phyloP scores from a whole-genome alignment of 140 eudicot genomes.

The Ambrosia hybrid region DNA sequence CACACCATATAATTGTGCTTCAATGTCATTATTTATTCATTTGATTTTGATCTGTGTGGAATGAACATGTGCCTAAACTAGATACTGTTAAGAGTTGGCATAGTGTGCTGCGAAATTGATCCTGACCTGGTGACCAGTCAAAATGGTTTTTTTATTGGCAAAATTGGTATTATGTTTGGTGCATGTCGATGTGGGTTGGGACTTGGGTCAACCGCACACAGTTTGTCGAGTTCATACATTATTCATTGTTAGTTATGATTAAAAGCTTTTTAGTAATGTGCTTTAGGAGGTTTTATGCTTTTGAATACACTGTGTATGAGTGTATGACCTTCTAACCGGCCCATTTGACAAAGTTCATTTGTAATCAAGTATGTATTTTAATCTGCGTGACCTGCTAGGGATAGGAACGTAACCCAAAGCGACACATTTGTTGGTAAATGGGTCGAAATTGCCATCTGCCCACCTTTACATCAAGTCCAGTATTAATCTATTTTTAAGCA shows the following conservation, averaged over 20 bases:
- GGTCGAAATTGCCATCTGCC: background rate
- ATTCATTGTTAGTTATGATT: background rate
- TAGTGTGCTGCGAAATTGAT: background rate
- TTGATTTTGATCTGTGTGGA: too few relatives aligned
- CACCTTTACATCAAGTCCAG: background rate
- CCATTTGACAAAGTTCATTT: background rate
- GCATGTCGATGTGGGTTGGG: background rate
- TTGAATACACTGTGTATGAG: background rate
- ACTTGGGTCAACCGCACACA: background rate
- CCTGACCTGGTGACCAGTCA: background rate
- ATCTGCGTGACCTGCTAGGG: background rate
- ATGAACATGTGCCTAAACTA: too few relatives aligned
- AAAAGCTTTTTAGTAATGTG: too few relatives aligned
- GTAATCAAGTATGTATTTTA: background rate
- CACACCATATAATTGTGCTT: background rate
- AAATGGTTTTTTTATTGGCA: background rate
- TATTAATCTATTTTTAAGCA: slow-evolving; percentile 10
- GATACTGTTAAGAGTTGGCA: background rate
- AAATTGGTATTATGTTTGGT: background rate
- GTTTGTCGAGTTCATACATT: background rate
- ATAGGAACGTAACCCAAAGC: background rate
- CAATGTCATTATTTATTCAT: background rate
- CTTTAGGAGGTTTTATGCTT: background rate
- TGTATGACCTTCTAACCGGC: background rate
- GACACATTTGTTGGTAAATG: background rate